Evolutionary conservation across 345 rosid species (phyloP).

Genomic region (Corymbia maculata): DNA sequence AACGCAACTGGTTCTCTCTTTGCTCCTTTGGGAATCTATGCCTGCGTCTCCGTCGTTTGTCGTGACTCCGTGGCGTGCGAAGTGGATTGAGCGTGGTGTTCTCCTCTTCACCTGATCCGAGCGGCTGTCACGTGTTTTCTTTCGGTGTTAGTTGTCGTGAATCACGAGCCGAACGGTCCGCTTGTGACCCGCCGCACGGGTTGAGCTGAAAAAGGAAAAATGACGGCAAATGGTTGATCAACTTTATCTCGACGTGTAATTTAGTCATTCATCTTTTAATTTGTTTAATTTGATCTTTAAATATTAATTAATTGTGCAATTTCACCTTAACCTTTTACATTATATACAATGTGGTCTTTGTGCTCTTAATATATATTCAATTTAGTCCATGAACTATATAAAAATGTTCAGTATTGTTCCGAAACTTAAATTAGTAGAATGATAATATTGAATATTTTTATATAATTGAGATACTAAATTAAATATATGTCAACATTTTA

Average conservation of each 20-base stretch:
- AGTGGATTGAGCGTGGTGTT: not conserved
- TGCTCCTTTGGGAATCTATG: too few species aligned
- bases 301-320: too few species aligned
- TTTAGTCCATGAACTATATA: not conserved
- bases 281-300: too few species aligned
- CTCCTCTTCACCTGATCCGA: not conserved
- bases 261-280: fast-evolving
- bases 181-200: not conserved
- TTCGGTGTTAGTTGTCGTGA: not conserved
- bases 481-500: not conserved
- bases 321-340: too few species aligned
- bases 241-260: not conserved
- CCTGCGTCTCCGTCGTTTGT: not conserved
- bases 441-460: not conserved
- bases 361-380: too few species aligned
- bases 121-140: not conserved
- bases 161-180: not conserved
- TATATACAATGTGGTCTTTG: too few species aligned
- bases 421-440: fast-evolving
- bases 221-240: fast-evolving
- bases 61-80: not conserved
- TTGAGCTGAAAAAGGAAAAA: not conserved
- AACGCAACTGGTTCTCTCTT: too few species aligned
- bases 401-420: too few species aligned
- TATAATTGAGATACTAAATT: not conserved